Evolutionary conservation across 148 eudicot species (phyloP).

Genomic region (Tetragonia tetragonoides): DNA sequence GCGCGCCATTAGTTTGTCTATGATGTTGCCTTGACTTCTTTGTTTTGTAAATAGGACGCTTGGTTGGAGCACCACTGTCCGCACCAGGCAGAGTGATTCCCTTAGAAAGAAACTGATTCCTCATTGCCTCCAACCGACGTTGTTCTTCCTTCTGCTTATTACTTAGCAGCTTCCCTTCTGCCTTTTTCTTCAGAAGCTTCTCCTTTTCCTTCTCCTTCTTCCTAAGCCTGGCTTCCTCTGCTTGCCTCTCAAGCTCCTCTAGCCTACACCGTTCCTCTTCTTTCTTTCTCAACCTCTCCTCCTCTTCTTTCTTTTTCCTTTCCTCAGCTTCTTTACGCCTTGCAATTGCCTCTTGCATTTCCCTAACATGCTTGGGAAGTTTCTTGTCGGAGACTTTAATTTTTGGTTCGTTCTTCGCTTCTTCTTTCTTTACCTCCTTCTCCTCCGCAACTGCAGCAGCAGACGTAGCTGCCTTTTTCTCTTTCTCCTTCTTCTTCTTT

Average conservation of each 20-base stretch:
- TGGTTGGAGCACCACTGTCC: slow-evolving; percentile 52
- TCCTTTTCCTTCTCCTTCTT: slow-evolving; percentile 87
- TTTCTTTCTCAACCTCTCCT: slow-evolving; percentile 75
- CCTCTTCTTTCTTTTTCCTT: slow-evolving; percentile 72
- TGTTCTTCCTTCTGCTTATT: slow-evolving; percentile 93
- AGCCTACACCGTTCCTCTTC: slow-evolving; percentile 72
- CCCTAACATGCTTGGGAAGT: slow-evolving; percentile 77
- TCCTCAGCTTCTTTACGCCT: slow-evolving; percentile 75
- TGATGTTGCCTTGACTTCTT: slow-evolving; percentile 60
- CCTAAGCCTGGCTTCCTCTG: slow-evolving; percentile 70
- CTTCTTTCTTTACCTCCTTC: slow-evolving; percentile 52
- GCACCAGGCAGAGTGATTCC: slow-evolving; percentile 44
- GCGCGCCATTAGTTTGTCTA: slow-evolving; percentile 47
- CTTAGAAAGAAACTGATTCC: slow-evolving; percentile 65
- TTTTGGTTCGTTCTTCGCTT: slow-evolving; percentile 46
- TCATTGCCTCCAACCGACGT: slow-evolving; percentile 75
- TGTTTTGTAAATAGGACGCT: slow-evolving; percentile 66
- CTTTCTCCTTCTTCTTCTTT: slow-evolving; percentile 78
- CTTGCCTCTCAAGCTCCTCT: slow-evolving; percentile 71
- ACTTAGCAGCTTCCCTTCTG: slow-evolving; percentile 68
- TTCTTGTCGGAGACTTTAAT: slow-evolving; percentile 63
- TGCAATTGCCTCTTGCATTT: slow-evolving; percentile 89
- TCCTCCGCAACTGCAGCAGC: slow-evolving; percentile 33
- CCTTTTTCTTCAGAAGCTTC: slow-evolving; percentile 69
- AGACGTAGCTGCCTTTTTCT: slow-evolving; percentile 36